These are phyloP conservation scores for Raffaelea ambrosiae DNA, from an alignment of 2,329 filamentous ascomycete species.

Conservation along the genomic window DNA sequence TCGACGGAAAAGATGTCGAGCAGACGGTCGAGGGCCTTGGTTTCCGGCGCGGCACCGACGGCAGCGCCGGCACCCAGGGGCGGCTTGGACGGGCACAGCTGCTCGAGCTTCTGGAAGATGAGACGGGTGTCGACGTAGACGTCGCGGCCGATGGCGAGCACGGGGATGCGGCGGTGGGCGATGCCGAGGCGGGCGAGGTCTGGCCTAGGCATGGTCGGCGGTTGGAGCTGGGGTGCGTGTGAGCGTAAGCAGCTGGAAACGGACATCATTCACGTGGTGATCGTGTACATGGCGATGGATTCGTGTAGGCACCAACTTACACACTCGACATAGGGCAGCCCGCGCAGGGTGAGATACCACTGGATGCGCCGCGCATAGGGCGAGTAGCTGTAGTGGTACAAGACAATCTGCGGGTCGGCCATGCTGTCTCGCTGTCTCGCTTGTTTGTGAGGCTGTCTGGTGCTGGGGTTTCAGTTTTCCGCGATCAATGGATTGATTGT, in stretches of 20 bases:
- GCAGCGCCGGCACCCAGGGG: constrained; percentile 26
- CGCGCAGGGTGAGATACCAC: constrained; percentile 61
- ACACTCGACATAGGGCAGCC: constrained; percentile 59
- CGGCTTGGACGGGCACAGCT: constrained; percentile 33
- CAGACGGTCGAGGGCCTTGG: constrained; percentile 39
- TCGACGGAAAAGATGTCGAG: constrained; percentile 49
- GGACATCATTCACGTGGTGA: no score
- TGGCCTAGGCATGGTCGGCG: constrained; percentile 55
- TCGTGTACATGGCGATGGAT: no score
- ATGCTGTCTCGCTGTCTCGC: no score
- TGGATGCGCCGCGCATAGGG: constrained; percentile 55
- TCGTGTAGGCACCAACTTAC: no score
- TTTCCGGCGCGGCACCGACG: constrained; percentile 21
- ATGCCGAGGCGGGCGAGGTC: constrained; percentile 54
- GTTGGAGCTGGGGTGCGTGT: constrained; percentile 61
- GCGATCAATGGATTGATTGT: no score
- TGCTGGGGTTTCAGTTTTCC: no score
- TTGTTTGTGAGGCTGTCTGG: not conserved
- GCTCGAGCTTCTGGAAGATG: constrained; percentile 57
- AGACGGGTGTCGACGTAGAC: constrained; percentile 63
- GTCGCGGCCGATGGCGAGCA: constrained; percentile 57
- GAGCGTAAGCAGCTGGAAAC: no score
- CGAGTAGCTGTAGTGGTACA: constrained; percentile 60
- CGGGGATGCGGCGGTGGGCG: constrained; percentile 59
- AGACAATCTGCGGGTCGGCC: constrained; percentile 33